Base-by-base conservation (phyloP, 192 early-diverging fungal species). In the Coemansia sp. region DNA sequence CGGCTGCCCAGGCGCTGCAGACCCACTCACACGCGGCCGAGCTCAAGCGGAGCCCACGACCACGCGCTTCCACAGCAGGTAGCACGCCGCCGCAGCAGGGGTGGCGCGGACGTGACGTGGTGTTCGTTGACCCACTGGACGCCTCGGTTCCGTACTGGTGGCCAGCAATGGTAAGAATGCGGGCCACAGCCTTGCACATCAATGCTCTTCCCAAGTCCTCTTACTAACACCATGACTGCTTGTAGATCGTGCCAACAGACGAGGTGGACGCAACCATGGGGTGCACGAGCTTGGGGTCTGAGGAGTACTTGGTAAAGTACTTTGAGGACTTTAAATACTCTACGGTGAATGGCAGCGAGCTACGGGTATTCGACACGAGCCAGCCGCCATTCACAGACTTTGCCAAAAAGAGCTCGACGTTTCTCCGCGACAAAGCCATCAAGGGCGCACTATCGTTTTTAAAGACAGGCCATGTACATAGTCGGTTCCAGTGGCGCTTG, bases 111-210 rank as follows among this genome's bases (percentile, higher is more conserved):
- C 81, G 81, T 63, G 76, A 77, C 59, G 77, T 88, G 23, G 87
- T 88, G 11, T 88, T 86, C 78, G 87, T 88, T 23, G 86, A 88
- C 77, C 87, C 87, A 9, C 85, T 87, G 25, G 87, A 88, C 66
- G 23, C 73, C 0, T 67, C 68, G 23, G 80, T 78, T 0, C 83
- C 82, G 28, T 86, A 83, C 68, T 88, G 87, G 87, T 88, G 87
- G 87, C 86, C 87, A 6, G 87, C 85, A 52, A 85, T 88, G 83
- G 77, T 80, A 68, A 62, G 73, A 8, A 4, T n/a, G n/a, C n/a
- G n/a, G n/a, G n/a, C n/a, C n/a, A n/a, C n/a, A n/a, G n/a, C n/a
- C n/a, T n/a, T n/a, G n/a, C n/a, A n/a, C n/a, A n/a, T n/a, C n/a
- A n/a, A n/a, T n/a, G n/a, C n/a, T n/a, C n/a, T n/a, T n/a, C n/a